Conservation (phyloP, 805 yeast genomes). For the Saturnispora besseyi region DNA sequence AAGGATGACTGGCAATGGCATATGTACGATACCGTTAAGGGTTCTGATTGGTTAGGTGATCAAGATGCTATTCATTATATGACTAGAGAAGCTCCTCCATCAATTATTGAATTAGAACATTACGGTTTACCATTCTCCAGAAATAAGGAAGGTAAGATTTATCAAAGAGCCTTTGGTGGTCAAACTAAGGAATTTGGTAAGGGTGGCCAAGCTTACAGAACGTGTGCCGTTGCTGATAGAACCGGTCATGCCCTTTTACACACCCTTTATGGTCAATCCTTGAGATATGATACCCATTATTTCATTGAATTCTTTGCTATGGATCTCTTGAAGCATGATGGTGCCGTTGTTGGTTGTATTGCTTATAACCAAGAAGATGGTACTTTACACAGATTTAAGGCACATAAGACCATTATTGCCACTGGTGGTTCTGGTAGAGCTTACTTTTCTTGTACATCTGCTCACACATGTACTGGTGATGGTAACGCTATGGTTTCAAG, state of each 20-base stretch:
- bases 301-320: constrained; percentile 95
- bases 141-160: constrained; percentile 91
- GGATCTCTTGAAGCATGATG: constrained; percentile 90
- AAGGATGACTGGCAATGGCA: constrained; percentile 99
- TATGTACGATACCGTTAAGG: constrained; percentile 98
- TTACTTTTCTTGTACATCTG: constrained; percentile 97
- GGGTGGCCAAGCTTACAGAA: constrained; percentile 98
- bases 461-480: constrained; percentile 99
- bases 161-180: constrained; percentile 99
- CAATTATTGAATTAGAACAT: constrained; percentile 94
- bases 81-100: constrained; percentile 96
- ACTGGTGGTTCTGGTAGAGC: constrained; percentile 99
- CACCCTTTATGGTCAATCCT: constrained; percentile 91
- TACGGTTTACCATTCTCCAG: constrained; percentile 98
- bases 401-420: constrained; percentile 93
- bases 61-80: constrained; percentile 98
- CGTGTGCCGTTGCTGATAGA: constrained; percentile 99
- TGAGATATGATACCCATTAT: constrained; percentile 95
- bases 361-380: constrained; percentile 99
- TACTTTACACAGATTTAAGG: constrained; percentile 93
- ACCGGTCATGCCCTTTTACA: constrained; percentile 97
- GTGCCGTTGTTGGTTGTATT: constrained; percentile 92
- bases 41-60: constrained; percentile 99
- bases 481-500: constrained; percentile 97
- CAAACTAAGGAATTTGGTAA: constrained; percentile 92